Percentiles rank a stretch among this genome's conserved stretches.
Evolutionary conservation across 1,284 basidiomycete species (phyloP).

Genomic region (Chondrostereum purpureum): DNA sequence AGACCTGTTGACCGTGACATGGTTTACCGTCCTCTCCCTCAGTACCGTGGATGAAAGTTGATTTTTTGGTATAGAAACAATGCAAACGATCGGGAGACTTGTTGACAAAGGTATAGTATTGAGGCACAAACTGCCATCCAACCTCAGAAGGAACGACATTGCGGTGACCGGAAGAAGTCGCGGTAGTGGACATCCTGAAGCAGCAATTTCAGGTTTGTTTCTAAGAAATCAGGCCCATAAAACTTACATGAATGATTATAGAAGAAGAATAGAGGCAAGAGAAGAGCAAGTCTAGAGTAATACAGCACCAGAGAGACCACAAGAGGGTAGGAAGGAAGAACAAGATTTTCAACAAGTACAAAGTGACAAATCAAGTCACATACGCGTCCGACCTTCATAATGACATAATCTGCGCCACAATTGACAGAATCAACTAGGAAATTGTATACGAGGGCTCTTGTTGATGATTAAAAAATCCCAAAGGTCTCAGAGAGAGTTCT

Average conservation of each 20-base stretch:
- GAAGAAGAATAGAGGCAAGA: constrained; percentile 7
- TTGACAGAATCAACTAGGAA: no score
- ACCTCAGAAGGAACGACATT: constrained; percentile 81
- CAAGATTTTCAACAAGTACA: constrained; percentile 15
- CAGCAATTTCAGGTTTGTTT: neutral
- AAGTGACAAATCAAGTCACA: constrained; percentile 20
- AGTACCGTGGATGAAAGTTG: constrained; percentile 92
- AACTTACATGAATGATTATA: constrained; percentile 27
- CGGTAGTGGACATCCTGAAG: constrained; percentile 23
- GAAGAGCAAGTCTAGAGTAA: constrained; percentile 23
- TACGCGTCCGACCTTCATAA: constrained; percentile 17
- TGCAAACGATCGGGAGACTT: constrained; percentile 94
- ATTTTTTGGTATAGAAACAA: constrained; percentile 98
- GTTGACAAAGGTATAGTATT: constrained; percentile 98
- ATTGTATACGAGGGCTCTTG: no score
- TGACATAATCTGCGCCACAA: no score
- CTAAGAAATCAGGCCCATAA: neutral
- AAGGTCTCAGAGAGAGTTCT: no score
- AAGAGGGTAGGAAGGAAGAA: constrained; percentile 17
- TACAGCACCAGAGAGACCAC: constrained; percentile 16
- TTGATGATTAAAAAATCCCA: no score
- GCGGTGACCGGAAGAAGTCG: constrained; percentile 31
- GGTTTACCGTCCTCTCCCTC: constrained; percentile 90
- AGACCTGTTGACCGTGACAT: constrained; percentile 88
- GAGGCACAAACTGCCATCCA: constrained; percentile 95